phyloP scores from a whole-genome alignment of 164 flowering plant species.

The Protea cynaroides region DNA sequence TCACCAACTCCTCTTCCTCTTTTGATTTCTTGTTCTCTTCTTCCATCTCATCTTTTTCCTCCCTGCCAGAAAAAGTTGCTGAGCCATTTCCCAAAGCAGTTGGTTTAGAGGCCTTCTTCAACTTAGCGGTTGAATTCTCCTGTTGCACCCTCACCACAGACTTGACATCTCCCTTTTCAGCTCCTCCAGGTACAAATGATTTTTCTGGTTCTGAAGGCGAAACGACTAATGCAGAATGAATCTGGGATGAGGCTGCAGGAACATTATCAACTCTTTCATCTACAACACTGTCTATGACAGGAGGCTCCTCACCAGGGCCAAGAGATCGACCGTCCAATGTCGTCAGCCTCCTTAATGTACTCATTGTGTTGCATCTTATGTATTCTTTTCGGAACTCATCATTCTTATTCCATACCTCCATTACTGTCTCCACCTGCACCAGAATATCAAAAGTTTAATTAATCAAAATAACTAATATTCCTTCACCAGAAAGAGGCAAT shows the following conservation, averaged over 20 bases:
- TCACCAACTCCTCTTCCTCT: slow-evolving; percentile 59
- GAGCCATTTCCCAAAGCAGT: slow-evolving; percentile 15
- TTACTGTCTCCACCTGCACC: slow-evolving; percentile 55
- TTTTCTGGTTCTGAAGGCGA: slow-evolving; percentile 25
- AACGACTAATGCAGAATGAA: neutral
- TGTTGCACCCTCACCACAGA: slow-evolving; percentile 21
- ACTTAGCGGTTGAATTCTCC: slow-evolving; percentile 25
- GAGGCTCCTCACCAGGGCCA: slow-evolving; percentile 76
- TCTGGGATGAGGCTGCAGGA: slow-evolving; percentile 12
- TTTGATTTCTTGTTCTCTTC: slow-evolving; percentile 33
- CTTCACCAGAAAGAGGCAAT: slow-evolving; percentile 1
- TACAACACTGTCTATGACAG: slow-evolving; percentile 19
- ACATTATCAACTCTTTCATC: slow-evolving; percentile 23
- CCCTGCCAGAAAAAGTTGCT: slow-evolving; percentile 26
- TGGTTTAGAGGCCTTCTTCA: slow-evolving; percentile 20
- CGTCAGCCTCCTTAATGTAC: slow-evolving; percentile 64
- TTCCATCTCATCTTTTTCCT: slow-evolving; percentile 27
- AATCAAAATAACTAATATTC: neutral
- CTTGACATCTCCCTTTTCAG: slow-evolving; percentile 17
- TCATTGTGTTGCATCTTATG: slow-evolving; percentile 46
- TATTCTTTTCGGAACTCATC: slow-evolving; percentile 71
- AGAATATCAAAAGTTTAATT: slow-evolving; percentile 9
- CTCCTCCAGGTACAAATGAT: slow-evolving; percentile 9
- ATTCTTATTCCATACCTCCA: slow-evolving; percentile 65
- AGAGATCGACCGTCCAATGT: slow-evolving; percentile 81